Evolutionary conservation across 2,329 filamentous ascomycete genomes (phyloP).

Genomic region (Coniochaeta ligniaria): DNA sequence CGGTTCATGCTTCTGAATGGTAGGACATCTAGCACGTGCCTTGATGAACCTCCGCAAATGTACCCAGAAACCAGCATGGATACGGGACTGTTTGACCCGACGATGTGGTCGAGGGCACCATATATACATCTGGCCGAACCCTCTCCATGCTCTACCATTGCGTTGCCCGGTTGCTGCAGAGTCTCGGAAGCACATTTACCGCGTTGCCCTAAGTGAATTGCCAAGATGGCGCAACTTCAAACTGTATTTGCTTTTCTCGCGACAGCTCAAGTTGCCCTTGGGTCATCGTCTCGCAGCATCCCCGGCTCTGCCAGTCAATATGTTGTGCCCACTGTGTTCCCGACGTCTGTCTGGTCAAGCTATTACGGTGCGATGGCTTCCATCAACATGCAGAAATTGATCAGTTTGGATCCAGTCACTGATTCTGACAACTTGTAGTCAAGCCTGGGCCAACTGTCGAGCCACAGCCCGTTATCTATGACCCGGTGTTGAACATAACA

Average conservation of each 20-base stretch:
- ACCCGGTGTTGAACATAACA: conserved; percentile 46
- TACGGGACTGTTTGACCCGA: conserved; percentile 17
- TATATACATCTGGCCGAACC: conserved; percentile 3
- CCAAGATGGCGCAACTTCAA: not conserved
- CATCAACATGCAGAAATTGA: not conserved
- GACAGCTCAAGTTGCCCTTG: not conserved
- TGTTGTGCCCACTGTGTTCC: not conserved
- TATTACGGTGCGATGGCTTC: not conserved
- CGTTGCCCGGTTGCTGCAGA: not conserved
- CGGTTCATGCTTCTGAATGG: not conserved
- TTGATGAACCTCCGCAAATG: not conserved
- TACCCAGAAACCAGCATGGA: not conserved
- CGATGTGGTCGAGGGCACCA: conserved; percentile 32
- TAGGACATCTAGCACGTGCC: not conserved
- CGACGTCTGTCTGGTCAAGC: not conserved
- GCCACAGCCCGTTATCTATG: conserved; percentile 34
- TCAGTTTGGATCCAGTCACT: not conserved
- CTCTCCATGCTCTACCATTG: not conserved
- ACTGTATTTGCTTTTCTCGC: not conserved
- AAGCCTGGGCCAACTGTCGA: conserved; percentile 21
- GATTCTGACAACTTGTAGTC: conserved; percentile 10
- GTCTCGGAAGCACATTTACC: not conserved
- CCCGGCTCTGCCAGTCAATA: not conserved
- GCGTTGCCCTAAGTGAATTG: not conserved
- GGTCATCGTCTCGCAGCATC: not conserved